Evolutionary conservation across 306 rosid species (phyloP).

Genomic region (Neltuma alba): DNA sequence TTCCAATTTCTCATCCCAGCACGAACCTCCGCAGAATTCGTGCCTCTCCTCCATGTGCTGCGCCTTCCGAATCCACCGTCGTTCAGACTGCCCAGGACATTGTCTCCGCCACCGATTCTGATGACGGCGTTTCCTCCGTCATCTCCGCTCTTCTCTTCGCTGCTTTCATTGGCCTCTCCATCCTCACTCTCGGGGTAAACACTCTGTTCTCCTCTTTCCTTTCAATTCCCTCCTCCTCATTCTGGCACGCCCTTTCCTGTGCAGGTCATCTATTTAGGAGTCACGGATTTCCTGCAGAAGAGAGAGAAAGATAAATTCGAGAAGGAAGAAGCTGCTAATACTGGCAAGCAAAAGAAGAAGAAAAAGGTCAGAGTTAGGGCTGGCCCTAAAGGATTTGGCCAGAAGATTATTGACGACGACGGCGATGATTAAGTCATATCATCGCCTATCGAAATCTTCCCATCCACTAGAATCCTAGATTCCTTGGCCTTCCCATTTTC

Average conservation of each 20-base stretch:
- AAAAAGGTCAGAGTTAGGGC: slow-evolving; percentile 50
- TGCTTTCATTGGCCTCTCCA: slow-evolving; percentile 75
- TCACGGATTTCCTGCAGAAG: slow-evolving; percentile 81
- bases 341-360: slow-evolving; percentile 55
- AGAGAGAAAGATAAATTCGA: slow-evolving; percentile 86
- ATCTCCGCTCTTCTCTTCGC: slow-evolving; percentile 65
- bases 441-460: background rate
- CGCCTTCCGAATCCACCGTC: slow-evolving; percentile 42
- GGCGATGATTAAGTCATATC: slow-evolving; percentile 31
- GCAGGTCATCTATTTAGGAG: slow-evolving; percentile 83
- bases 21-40: slow-evolving; percentile 35
- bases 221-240: background rate
- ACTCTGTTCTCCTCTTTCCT: background rate
- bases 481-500: background rate
- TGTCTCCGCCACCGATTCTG: slow-evolving; percentile 50
- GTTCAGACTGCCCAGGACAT: slow-evolving; percentile 58
- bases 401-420: slow-evolving; percentile 51
- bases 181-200: slow-evolving; percentile 83
- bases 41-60: slow-evolving; percentile 34
- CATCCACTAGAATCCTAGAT: background rate
- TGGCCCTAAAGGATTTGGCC: slow-evolving; percentile 85
- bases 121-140: slow-evolving; percentile 47
- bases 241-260: background rate
- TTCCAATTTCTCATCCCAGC: slow-evolving; percentile 4
- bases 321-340: slow-evolving; percentile 65